These are phyloP conservation scores for Boletus bicolor DNA, from an alignment of 768 basidiomycete genomes.

Conservation along the genomic window DNA sequence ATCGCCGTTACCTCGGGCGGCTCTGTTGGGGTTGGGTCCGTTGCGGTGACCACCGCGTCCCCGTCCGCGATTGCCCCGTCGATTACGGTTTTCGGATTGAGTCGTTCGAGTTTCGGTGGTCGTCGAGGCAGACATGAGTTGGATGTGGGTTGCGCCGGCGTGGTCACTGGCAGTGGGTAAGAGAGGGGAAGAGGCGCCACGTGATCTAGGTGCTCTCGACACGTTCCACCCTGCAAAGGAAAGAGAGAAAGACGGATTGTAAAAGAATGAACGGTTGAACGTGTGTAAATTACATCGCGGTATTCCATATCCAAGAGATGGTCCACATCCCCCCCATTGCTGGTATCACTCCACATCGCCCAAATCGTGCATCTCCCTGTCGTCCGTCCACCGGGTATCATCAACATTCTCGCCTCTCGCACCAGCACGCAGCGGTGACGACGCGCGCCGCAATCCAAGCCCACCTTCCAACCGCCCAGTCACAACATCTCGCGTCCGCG, in stretches of 20 bases:
- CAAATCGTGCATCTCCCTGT: constrained; percentile 8
- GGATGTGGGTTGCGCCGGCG: not conserved
- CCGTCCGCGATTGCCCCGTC: constrained; percentile 20
- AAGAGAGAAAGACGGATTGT: too few species aligned
- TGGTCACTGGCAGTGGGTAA: not conserved
- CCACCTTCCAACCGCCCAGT: not conserved
- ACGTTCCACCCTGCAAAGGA: not conserved
- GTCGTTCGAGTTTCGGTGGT: constrained; percentile 12
- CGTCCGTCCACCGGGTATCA: not conserved
- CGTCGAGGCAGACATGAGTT: constrained; percentile 19
- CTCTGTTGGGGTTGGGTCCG: constrained; percentile 5
- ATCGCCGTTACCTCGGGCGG: not conserved
- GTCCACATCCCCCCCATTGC: not conserved
- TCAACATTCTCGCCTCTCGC: not conserved
- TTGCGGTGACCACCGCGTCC: constrained; percentile 14
- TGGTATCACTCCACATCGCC: constrained; percentile 22
- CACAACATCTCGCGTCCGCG: not conserved
- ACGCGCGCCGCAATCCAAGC: not conserved
- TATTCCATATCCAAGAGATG: not conserved
- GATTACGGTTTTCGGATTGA: constrained; percentile 1
- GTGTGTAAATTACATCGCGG: too few species aligned
- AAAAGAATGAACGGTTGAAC: too few species aligned
- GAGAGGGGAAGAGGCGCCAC: not conserved
- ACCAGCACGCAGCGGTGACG: not conserved
- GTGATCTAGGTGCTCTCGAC: not conserved